Conservation (phyloP, 2,329 filamentous ascomycete genomes). For the Xylaria sp. region DNA sequence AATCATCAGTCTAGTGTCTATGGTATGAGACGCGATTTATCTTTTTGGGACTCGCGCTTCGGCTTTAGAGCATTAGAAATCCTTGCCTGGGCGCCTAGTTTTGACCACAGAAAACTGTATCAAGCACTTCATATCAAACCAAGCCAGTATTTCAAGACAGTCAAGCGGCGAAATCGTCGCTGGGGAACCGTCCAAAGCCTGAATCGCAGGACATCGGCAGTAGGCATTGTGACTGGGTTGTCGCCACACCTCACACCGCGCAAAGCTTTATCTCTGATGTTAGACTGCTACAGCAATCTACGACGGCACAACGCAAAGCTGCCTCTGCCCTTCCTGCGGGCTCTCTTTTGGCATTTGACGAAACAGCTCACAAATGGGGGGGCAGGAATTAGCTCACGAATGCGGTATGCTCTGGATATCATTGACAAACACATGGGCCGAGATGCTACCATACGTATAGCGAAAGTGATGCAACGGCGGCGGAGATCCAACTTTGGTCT, state of each 20-base stretch:
- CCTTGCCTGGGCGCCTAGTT: constrained; percentile 23
- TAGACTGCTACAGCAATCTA: constrained; percentile 42
- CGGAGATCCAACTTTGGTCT: constrained; percentile 27
- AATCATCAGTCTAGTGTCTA: too few species aligned
- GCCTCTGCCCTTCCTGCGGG: constrained; percentile 37
- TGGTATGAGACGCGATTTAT: neutral
- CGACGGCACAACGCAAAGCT: constrained; percentile 29
- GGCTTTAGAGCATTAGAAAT: constrained; percentile 29
- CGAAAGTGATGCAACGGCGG: constrained; percentile 28
- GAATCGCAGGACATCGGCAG: constrained; percentile 24
- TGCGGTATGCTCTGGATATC: constrained; percentile 45
- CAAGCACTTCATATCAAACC: constrained; percentile 24
- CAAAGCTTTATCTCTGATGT: constrained; percentile 40
- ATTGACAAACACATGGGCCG: constrained; percentile 37
- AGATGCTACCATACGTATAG: constrained; percentile 36
- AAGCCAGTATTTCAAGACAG: neutral
- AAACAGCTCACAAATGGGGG: constrained; percentile 43
- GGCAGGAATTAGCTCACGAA: constrained; percentile 43
- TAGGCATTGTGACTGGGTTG: constrained; percentile 30
- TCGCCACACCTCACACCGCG: constrained; percentile 32
- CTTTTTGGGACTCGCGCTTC: constrained; percentile 35
- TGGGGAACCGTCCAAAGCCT: neutral
- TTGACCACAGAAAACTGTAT: constrained; percentile 28
- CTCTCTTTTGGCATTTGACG: constrained; percentile 44
- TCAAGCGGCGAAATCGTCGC: neutral